phyloP scores from a whole-genome alignment of 768 basidiomycete species.

The Neoboletus magnificus region DNA sequence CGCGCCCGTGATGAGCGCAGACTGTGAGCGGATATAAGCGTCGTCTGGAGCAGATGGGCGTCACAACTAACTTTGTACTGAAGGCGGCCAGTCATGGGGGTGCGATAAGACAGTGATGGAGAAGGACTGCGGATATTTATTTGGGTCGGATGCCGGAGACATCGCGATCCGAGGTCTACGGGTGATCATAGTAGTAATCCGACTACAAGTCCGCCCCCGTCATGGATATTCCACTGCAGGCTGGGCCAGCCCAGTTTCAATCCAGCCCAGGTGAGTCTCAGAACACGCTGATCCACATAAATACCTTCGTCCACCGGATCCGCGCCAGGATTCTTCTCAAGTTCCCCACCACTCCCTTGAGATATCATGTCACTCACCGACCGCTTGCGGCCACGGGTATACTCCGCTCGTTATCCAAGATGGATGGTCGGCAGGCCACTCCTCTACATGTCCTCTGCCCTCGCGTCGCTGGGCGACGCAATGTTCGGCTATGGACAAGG shows the following conservation, averaged over 20 bases:
- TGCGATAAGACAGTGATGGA: not conserved
- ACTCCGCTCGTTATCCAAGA: conserved; percentile 47
- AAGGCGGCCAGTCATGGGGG: conserved; percentile 61
- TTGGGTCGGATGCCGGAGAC: not conserved
- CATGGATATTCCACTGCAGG: not conserved
- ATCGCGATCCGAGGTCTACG: not conserved
- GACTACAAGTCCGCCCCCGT: not conserved
- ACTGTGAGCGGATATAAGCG: conserved; percentile 38
- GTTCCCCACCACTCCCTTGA: conserved; percentile 10
- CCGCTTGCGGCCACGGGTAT: conserved; percentile 36
- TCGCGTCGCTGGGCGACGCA: conserved; percentile 54
- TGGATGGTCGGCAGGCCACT: conserved; percentile 51
- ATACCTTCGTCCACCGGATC: conserved; percentile 10
- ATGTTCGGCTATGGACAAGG: conserved; percentile 58
- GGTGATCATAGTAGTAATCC: not conserved
- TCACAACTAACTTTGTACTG: conserved; percentile 51
- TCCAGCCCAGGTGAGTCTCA: conserved; percentile 18
- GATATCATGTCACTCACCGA: conserved; percentile 23
- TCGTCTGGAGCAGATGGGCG: not conserved
- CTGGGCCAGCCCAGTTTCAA: conserved; percentile 18
- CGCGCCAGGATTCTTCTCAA: not conserved
- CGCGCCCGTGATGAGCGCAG: conserved; percentile 82
- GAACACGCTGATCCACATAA: conserved; percentile 17
- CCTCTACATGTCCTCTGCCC: conserved; percentile 48
- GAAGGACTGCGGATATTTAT: not conserved